Conservation (phyloP, 2,329 filamentous ascomycete species). For the Zymoseptoria tritici region DNA sequence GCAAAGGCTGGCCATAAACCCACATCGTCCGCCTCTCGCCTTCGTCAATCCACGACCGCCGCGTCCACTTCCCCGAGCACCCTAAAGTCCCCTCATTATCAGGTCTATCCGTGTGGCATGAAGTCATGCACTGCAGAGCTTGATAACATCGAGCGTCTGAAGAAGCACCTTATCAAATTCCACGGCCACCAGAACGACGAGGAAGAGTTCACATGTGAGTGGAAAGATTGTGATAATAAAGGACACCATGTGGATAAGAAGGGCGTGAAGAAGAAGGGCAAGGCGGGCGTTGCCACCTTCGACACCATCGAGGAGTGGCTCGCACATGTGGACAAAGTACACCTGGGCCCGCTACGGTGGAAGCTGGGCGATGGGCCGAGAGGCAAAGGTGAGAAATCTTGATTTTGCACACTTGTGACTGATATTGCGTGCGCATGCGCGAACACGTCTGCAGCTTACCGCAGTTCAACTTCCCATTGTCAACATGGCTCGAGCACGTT, state of each 20-base stretch:
- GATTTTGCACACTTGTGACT: background rate
- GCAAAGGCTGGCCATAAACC: conserved; percentile 11
- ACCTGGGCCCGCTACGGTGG: conserved; percentile 50
- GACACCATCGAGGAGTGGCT: conserved; percentile 37
- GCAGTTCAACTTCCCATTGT: background rate
- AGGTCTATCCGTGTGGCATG: conserved; percentile 53
- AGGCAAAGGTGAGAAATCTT: conserved; percentile 28
- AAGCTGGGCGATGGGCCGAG: conserved; percentile 53
- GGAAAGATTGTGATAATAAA: conserved; percentile 35
- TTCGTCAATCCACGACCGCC: conserved; percentile 11
- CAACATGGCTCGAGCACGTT: background rate
- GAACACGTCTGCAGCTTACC: background rate
- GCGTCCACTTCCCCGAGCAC: background rate
- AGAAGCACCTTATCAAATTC: conserved; percentile 51
- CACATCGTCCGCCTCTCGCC: conserved; percentile 7
- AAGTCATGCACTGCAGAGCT: conserved; percentile 49
- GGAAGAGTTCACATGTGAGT: conserved; percentile 39
- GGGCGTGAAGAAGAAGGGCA: conserved; percentile 16
- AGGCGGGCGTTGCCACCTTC: conserved; percentile 29
- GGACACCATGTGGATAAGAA: conserved; percentile 16
- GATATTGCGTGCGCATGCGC: background rate
- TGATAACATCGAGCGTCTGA: conserved; percentile 54
- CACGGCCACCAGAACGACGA: conserved; percentile 38
- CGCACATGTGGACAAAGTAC: conserved; percentile 45
- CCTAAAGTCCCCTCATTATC: conserved; percentile 28